These are phyloP conservation scores for Ceratocystis diversiconidia DNA, from an alignment of 2,329 filamentous ascomycete genomes.

Conservation along the genomic window DNA sequence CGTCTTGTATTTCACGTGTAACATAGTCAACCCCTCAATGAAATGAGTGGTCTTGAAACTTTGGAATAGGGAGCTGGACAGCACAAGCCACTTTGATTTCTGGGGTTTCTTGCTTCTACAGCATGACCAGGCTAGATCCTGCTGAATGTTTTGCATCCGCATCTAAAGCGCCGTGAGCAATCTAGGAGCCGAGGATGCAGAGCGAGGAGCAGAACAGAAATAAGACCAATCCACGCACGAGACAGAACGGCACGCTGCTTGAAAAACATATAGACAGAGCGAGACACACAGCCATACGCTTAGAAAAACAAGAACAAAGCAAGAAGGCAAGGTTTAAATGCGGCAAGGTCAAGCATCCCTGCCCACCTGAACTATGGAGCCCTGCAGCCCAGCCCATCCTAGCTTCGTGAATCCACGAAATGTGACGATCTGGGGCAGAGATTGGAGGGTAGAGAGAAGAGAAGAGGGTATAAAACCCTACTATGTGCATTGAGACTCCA, in stretches of 20 bases:
- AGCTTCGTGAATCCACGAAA: neutral
- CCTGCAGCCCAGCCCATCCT: neutral
- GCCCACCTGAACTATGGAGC: constrained; percentile 10
- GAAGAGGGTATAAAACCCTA: neutral
- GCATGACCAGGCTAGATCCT: neutral
- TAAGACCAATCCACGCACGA: neutral
- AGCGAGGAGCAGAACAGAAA: neutral
- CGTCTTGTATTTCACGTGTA: neutral
- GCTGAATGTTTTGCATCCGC: neutral
- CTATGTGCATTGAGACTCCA: neutral
- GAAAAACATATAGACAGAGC: neutral
- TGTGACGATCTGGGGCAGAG: neutral
- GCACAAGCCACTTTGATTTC: neutral
- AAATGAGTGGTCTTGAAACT: neutral
- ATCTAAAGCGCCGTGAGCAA: neutral
- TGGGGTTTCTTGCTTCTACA: too few species aligned
- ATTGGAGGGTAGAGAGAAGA: neutral
- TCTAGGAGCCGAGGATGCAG: neutral
- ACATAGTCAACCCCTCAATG: neutral
- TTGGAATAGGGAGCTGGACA: neutral
- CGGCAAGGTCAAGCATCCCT: neutral
- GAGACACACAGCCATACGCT: neutral
- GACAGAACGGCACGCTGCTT: neutral
- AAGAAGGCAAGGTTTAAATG: neutral
- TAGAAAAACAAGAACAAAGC: neutral